These are phyloP conservation scores for Candida parachauliodes DNA, from an alignment of 805 yeast species.

Conservation along the genomic window DNA sequence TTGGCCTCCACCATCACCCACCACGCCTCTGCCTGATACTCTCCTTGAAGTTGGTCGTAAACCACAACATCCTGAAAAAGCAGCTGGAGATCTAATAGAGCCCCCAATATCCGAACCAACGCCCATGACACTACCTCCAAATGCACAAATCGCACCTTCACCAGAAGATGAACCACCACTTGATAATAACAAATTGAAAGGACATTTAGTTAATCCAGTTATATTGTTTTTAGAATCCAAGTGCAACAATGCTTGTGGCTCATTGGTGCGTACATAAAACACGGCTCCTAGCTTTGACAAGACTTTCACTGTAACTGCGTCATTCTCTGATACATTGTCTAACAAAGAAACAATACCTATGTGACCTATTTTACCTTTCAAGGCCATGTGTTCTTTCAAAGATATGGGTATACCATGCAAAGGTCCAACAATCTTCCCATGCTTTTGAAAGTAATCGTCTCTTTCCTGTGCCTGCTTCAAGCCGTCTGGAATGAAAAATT, in stretches of 20 bases:
- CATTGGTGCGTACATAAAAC: constrained; percentile 39
- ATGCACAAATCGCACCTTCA: constrained; percentile 40
- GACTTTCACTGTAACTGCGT: constrained; percentile 28
- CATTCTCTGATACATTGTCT: constrained; percentile 23
- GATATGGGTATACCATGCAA: constrained; percentile 61
- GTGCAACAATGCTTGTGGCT: constrained; percentile 44
- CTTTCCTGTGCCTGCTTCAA: constrained; percentile 45
- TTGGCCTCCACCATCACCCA: constrained; percentile 57
- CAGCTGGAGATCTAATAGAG: constrained; percentile 42
- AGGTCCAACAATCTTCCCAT: constrained; percentile 54
- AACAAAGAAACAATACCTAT: constrained; percentile 36
- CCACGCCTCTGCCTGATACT: constrained; percentile 29
- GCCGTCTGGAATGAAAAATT: constrained; percentile 40
- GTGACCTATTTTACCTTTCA: constrained; percentile 32
- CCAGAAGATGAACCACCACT: constrained; percentile 44
- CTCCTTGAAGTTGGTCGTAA: constrained; percentile 40
- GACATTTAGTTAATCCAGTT: constrained; percentile 32
- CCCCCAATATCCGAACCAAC: constrained; percentile 44
- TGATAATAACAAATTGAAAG: constrained; percentile 34
- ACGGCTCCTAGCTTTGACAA: constrained; percentile 40
- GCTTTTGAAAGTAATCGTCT: constrained; percentile 45
- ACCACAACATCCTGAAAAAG: constrained; percentile 38
- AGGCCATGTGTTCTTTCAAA: constrained; percentile 48
- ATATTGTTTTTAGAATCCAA: constrained; percentile 39
- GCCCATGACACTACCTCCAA: constrained; percentile 39